Evolutionary conservation across 208 protist genomes (phyloP), one percentile per base, ranked within the genome.

Genomic region (Leishmania guyanensis): DNA sequence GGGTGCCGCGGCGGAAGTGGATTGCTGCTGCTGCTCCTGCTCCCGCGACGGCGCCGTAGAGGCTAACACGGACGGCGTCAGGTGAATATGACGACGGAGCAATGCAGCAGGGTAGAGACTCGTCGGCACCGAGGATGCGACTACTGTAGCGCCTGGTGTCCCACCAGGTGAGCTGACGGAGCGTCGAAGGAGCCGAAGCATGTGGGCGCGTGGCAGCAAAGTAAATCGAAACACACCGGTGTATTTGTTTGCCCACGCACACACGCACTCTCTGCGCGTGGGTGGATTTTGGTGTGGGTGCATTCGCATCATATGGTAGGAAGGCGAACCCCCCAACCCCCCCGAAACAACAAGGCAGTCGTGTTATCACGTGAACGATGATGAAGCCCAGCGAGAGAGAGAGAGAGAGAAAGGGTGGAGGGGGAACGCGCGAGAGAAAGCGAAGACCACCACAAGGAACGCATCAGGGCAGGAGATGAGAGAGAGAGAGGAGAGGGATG

Each of bases 131-230:
- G 51, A 58, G 72, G 72, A 26, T 16, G 17, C 36, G 10, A 56
- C 53, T 0, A 48, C 39, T 0, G 53, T 36, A 36, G 50, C 54
- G 51, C 36, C 33, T 16, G 73, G 3, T 4, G 54, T 36, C 53
- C 9, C 20, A 29, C 33, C 39, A 12, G 51, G 8, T 33, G 54
- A 48, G 33, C 17, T 56, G 17, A 17, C 39, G 56, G 33, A 14
- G 73, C 73, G 39, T 48, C 73, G 73, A 62, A 66, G 73, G 39
- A 66, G 73, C 5, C 56, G 54, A 4, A 77, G 6, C 73, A 77
- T 77, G 53, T 16, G 72, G 26, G 72, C 2, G n/a, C 9, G 51
- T 5, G 9, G 16, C n/a, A 43, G 20, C 5, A 22, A 48, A 39
- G 36, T 39, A 39, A 39, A 39, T 39, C 36, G 36, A 39, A 39